A percentile compares a stretch with the other conserved stretches of the same genome.
Evolutionary conservation across 2,329 filamentous ascomycete genomes (phyloP).

Genomic region (Albophoma yamanashiensis): DNA sequence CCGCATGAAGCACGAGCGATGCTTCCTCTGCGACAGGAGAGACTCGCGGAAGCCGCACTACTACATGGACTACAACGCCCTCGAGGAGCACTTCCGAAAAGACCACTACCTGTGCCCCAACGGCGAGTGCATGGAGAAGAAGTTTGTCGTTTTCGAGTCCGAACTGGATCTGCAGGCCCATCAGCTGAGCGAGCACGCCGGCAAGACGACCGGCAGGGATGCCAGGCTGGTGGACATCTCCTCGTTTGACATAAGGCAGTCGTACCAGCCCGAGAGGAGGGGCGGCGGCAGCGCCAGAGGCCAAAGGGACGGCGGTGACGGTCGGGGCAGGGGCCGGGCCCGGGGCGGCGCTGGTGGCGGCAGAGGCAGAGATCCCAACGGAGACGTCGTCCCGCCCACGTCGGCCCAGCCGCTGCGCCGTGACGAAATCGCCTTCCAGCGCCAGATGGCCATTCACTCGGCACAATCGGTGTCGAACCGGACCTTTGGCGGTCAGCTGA

Average conservation of each 20-base stretch:
- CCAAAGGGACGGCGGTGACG: conserved; percentile 27
- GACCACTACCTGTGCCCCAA: conserved; percentile 84
- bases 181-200: conserved; percentile 74
- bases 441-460: conserved; percentile 84
- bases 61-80: conserved; percentile 75
- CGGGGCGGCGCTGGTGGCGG: conserved; percentile 24
- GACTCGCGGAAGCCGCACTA: conserved; percentile 72
- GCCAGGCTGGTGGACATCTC: conserved; percentile 80
- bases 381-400: conserved; percentile 64
- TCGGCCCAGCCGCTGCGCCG: conserved; percentile 72
- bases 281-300: conserved; percentile 30
- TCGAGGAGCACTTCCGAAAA: conserved; percentile 78
- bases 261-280: conserved; percentile 53
- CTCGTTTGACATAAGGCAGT: conserved; percentile 66
- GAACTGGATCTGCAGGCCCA: conserved; percentile 94
- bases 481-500: conserved; percentile 78
- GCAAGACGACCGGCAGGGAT: conserved; percentile 76
- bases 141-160: conserved; percentile 92
- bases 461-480: conserved; percentile 70
- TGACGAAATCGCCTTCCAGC: conserved; percentile 84
- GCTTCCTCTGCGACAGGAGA: conserved; percentile 79
- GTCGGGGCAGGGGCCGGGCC: conserved; percentile 23
- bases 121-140: conserved; percentile 85
- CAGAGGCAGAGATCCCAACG: conserved; percentile 77
- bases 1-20: conserved; percentile 85